A percentile compares a stretch with the other conserved stretches of the same genome.
Evolutionary conservation across 441 rosid species (phyloP).

Genomic region (Populus hybrid): DNA sequence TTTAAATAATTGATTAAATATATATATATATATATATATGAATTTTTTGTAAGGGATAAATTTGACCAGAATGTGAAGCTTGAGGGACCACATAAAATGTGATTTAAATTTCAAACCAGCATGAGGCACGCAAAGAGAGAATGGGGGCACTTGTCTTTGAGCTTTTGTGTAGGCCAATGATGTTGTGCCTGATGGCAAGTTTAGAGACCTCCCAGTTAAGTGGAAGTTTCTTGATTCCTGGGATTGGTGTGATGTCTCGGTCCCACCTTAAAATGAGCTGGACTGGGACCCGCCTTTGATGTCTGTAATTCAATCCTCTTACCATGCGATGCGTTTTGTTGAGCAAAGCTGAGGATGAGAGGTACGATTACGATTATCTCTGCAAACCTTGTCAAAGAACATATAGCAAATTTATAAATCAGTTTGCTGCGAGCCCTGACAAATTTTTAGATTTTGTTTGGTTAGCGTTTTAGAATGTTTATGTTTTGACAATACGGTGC

Average conservation of each 20-base stretch:
- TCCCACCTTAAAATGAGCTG: not conserved
- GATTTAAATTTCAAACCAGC: not conserved
- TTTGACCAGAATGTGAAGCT: not conserved
- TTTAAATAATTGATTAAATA: too few relatives aligned
- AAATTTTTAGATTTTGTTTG: too few relatives aligned
- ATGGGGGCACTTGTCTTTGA: conserved; percentile 25
- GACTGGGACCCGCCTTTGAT: not conserved
- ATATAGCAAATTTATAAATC: too few relatives aligned
- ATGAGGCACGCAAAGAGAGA: not conserved
- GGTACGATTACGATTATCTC: too few relatives aligned
- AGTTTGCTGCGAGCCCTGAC: too few relatives aligned
- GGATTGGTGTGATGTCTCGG: not conserved
- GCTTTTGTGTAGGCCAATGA: conserved; percentile 14
- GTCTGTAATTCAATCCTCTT: too few relatives aligned
- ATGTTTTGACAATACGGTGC: too few relatives aligned
- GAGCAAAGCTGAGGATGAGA: too few relatives aligned
- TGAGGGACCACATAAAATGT: not conserved
- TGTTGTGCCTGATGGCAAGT: conserved; percentile 22
- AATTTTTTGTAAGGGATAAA: not conserved
- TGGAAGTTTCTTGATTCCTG: conserved; percentile 34
- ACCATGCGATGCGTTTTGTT: too few relatives aligned
- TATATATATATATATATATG: too few relatives aligned
- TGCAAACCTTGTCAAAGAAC: too few relatives aligned
- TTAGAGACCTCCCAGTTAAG: not conserved
- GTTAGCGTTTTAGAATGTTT: too few relatives aligned